A percentile compares a stretch with the other conserved stretches of the same genome.
Conservation (phyloP, 352 stramenopile species). For the Phytophthora sansomeana region DNA sequence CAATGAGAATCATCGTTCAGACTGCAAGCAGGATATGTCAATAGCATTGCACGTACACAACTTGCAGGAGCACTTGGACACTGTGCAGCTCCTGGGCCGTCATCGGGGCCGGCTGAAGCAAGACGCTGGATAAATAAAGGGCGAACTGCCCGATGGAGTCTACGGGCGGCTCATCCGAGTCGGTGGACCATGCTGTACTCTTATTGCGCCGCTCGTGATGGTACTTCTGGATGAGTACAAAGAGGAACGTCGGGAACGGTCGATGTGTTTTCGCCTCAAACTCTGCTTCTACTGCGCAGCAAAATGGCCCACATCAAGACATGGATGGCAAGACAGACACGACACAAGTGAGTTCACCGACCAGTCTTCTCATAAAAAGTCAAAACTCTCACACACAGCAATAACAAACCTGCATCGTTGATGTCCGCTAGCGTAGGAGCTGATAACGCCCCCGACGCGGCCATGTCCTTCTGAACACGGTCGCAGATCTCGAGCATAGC, state of each 20-base stretch:
- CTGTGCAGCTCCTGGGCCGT: constrained; percentile 69
- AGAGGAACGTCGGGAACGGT: constrained; percentile 78
- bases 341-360: constrained; percentile 23
- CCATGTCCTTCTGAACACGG: constrained; percentile 54
- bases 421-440: constrained; percentile 53
- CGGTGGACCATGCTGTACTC: constrained; percentile 56
- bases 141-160: constrained; percentile 85
- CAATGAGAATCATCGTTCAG: neutral
- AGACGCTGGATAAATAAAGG: constrained; percentile 74
- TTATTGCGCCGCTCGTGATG: constrained; percentile 72
- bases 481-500: constrained; percentile 61
- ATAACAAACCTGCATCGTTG: constrained; percentile 61
- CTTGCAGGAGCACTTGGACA: constrained; percentile 82
- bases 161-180: constrained; percentile 69
- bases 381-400: neutral
- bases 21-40: neutral
- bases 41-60: constrained; percentile 67
- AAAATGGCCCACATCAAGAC: constrained; percentile 38
- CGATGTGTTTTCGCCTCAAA: constrained; percentile 85
- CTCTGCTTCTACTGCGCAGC: constrained; percentile 79
- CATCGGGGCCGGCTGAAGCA: constrained; percentile 65
- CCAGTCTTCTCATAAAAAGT: neutral
- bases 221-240: constrained; percentile 88
- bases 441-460: constrained; percentile 32
- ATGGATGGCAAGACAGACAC: constrained; percentile 30